Evolutionary conservation across 106 monocot genomes (phyloP), one percentile per base, ranked within the genome.

Genomic region (Dioscorea dumetorum): DNA sequence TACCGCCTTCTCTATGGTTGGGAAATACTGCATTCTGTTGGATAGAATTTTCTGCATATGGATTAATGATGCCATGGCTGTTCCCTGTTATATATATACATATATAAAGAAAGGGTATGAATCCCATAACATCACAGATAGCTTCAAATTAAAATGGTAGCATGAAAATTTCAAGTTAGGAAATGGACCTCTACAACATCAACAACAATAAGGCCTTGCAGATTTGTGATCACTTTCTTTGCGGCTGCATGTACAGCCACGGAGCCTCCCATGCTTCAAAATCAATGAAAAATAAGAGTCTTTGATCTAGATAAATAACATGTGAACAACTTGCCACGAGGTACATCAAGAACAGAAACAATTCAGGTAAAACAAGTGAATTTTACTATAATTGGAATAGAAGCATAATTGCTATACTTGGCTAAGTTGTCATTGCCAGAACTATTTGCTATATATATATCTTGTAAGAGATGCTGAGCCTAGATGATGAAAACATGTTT

Each of bases 21-120:
- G 76, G 35, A 99, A 99, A 61, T 90, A 67, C 52, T 99, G 92
- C 79, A 85, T 83, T 77, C 97, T 80, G 60, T 48, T 84, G 28
- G 92, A 87, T 58, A 99, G 65, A 70, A 99, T 85, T 74, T 93
- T 99, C 78, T 93, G 92, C 97, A 99, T 99, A 82, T 99, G 97
- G 62, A 90, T 31, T 66, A 99, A 75, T 20, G 97, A 99, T 48
- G 97, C 83, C 82, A 99, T 79, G 31, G 97, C 97, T 75, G 97
- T 99, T 64, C 97, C 97, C 97, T 99, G 74, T 12, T 22, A 62
- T 28, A 23, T 19, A 34, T 28, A n/a, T 16, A 24, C 24, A 58
- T 13, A 54, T 5, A 5, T 54, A 54, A 18, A 19, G 18, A 54
- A 3, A 54, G 13, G 2, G 18, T 54, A 4, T 5, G 19, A 54